Evolutionary conservation across 1,284 basidiomycete genomes (phyloP), one percentile per base, ranked within the genome.

Genomic region (Cryptococcus sp.): DNA sequence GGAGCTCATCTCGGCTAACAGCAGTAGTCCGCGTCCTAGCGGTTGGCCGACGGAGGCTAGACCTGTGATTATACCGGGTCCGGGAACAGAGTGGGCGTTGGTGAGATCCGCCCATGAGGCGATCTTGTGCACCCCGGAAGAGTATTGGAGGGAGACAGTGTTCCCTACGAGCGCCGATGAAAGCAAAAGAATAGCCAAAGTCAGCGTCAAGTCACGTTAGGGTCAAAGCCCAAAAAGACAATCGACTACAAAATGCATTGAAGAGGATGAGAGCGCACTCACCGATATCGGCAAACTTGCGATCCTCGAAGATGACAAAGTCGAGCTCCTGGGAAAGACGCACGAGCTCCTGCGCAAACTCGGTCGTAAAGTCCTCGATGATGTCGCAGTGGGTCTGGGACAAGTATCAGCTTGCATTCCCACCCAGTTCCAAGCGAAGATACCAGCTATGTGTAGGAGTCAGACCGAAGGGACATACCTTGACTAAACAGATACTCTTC

Each of bases 261-360:
- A 47, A 1, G 6, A 20, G 41, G 17, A 25, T 15, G 22, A 47
- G 42, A 53, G 47, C 49, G 53, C 11, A 76, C 83, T 63, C 68
- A 93, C 94, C 95, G 62, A 99, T 99, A 79, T 99, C 96, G 22
- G 96, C 96, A 73, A 99, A 99, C 79, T 99, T 99, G 67, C 96
- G 84, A 81, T 99, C 96, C 80, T 99, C 95, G 68, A 99, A 99
- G 73, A 98, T 95, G 57, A 97, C 78, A 80, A 99, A 99, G 72
- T 98, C 91, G 68, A 96, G 87, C 77, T 90, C 88, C 50, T 80
- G 74, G 72, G 88, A 88, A 13, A 99, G 84, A 48, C 81, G 81
- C 59, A 86, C 82, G 45, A 99, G 83, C 61, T 85, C 82, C 35
- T 86, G 80, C 56, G 95, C 85, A 47, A 98, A 80, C 16, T 85